phyloP scores from a whole-genome alignment of 2,329 filamentous ascomycete genomes.

The Cadophora sp. region DNA sequence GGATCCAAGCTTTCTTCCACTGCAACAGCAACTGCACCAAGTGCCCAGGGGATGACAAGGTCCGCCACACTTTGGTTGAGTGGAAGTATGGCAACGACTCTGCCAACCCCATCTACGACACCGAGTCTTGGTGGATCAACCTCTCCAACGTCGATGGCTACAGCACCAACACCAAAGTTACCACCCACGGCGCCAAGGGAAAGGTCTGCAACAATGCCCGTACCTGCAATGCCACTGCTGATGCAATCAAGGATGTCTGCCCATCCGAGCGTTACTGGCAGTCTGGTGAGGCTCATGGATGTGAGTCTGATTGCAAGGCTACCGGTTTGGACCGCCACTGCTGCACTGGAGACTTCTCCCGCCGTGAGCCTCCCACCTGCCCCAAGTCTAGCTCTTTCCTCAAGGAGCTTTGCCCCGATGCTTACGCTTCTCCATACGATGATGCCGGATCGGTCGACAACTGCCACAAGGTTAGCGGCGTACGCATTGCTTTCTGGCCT shows the following conservation, averaged over 20 bases:
- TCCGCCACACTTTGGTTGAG: slow-evolving; percentile 9
- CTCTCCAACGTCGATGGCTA: slow-evolving; percentile 12
- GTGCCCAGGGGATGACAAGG: not conserved
- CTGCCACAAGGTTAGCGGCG: not conserved
- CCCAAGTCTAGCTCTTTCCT: slow-evolving; percentile 15
- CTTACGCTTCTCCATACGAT: not conserved
- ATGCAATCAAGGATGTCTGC: not conserved
- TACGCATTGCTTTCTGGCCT: slow-evolving; percentile 2
- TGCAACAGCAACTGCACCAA: too few species aligned
- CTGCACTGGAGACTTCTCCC: slow-evolving; percentile 11
- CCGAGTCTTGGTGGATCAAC: slow-evolving; percentile 8
- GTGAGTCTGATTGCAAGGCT: slow-evolving; percentile 19
- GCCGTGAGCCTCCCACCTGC: not conserved
- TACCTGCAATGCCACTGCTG: not conserved
- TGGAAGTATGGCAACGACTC: slow-evolving; percentile 5
- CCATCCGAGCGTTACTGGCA: slow-evolving; percentile 3
- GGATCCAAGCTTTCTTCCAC: too few species aligned
- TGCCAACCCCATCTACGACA: not conserved
- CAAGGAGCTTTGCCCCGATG: not conserved
- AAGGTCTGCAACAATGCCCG: not conserved
- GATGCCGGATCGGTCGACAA: not conserved
- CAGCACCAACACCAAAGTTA: slow-evolving; percentile 15
- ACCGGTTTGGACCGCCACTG: slow-evolving; percentile 14
- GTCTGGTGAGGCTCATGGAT: not conserved
- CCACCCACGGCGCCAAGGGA: not conserved